Evolutionary conservation across 176 grass and related monocot species (phyloP), one percentile per base, ranked within the genome.

Genomic region (Oryza glaberrima): DNA sequence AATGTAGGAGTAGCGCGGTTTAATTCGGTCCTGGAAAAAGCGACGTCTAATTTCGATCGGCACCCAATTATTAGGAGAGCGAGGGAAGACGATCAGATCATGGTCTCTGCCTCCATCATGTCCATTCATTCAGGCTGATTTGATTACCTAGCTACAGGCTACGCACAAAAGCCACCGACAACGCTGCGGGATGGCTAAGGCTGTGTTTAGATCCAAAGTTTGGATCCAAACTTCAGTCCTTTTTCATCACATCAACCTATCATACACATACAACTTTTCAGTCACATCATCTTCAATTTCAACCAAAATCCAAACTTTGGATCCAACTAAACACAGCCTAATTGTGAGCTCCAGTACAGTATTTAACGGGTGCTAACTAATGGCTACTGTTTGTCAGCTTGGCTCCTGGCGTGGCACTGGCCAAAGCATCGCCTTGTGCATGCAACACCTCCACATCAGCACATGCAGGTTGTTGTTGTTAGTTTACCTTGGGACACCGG

Each of bases 151-250:
- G 4, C 23, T 10, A 14, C 20, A n/a, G 54, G 54, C 54, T 58
- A 58, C 67, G 36, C 8, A 36, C 56, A 25, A 26, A 14, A 40
- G 40, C 80, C 88, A 83, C 84, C 88, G 88, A 90, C 88, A 86
- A 23, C 9, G 12, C 68, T 65, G 58, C 58, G 3, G 58, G 9
- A 63, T 63, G 1, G 58, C n/a, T 63, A 26, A 26, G 26, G 26
- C 26, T 26, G 26, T 26, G 26, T 26, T 26, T 26, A 1, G 26
- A 26, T 26, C 1, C 1, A 26, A 26, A 26, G 25, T 25, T 26
- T 26, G 26, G 26, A 26, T 26, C 1, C 26, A 26, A 26, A 26
- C 1, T 26, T 26, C 26, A 26, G 1, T 1, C 26, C 0, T 26
- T 26, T 26, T 26, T 26, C 1, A 26, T 26, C 26, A 26, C 26